A percentile compares a stretch with the other conserved stretches of the same genome.
Conservation (phyloP, 2,329 filamentous ascomycete genomes). For the Zymoseptoria ardabiliae region DNA sequence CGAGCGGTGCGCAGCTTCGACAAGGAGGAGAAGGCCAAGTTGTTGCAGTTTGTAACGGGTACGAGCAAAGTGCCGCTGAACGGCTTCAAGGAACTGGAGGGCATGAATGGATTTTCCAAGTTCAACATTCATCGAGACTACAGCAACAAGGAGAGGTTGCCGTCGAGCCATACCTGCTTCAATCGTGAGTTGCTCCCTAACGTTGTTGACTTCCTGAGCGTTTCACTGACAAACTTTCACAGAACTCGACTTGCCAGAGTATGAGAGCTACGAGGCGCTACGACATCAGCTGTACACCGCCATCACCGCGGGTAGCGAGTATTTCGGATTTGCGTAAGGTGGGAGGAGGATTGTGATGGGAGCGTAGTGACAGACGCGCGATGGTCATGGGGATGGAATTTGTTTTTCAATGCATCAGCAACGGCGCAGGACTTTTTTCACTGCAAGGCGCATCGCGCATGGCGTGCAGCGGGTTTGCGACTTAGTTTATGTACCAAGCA, state of each 20-base stretch:
- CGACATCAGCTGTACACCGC: constrained; percentile 85
- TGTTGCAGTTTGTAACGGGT: constrained; percentile 95
- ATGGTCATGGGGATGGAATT: not conserved
- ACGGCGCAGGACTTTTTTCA: not conserved
- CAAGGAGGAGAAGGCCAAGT: constrained; percentile 95
- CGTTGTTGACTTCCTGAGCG: not conserved
- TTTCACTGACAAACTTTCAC: constrained; percentile 32
- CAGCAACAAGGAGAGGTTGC: constrained; percentile 89
- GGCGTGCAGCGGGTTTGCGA: not conserved
- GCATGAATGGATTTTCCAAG: constrained; percentile 95
- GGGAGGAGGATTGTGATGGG: not conserved
- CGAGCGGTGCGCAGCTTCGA: constrained; percentile 93
- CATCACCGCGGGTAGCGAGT: constrained; percentile 96
- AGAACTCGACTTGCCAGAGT: constrained; percentile 98
- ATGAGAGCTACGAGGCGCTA: constrained; percentile 88
- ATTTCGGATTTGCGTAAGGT: constrained; percentile 83
- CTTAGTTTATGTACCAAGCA: not conserved
- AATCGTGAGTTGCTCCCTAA: constrained; percentile 68
- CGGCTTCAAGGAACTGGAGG: constrained; percentile 97
- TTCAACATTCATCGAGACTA: constrained; percentile 99
- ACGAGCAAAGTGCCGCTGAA: constrained; percentile 98
- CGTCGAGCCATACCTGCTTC: constrained; percentile 97
- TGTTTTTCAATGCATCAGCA: not conserved
- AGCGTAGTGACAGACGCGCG: not conserved
- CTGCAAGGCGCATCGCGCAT: not conserved